phyloP scores from a whole-genome alignment of 768 basidiomycete species.

The Scleroderma bovista region DNA sequence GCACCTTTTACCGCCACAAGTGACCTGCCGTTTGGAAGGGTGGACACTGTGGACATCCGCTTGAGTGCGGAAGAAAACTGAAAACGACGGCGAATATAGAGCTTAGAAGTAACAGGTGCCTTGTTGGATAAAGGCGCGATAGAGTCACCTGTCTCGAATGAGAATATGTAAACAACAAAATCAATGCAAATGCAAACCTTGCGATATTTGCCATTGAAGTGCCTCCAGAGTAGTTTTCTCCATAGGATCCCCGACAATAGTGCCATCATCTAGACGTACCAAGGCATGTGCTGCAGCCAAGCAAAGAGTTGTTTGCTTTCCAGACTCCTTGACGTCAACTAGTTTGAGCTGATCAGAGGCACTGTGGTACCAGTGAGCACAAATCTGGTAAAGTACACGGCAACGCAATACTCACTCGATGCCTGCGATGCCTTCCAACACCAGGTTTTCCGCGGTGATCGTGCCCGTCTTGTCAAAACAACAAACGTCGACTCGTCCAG shows the following conservation, averaged over 20 bases:
- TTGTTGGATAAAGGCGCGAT: conserved; percentile 50
- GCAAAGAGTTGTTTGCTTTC: conserved; percentile 75
- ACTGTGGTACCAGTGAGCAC: conserved; percentile 32
- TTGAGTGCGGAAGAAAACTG: conserved; percentile 98
- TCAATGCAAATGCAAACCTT: conserved; percentile 38
- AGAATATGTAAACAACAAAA: background rate
- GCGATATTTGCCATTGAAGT: conserved; percentile 78
- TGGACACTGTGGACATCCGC: conserved; percentile 90
- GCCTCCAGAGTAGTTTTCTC: conserved; percentile 94
- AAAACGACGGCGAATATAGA: conserved; percentile 85
- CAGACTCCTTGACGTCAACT: conserved; percentile 71
- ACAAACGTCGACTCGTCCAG: conserved; percentile 95
- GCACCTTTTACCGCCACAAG: conserved; percentile 89
- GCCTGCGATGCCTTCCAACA: conserved; percentile 90
- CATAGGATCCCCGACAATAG: conserved; percentile 97
- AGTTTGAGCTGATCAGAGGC: conserved; percentile 56
- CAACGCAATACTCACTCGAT: conserved; percentile 60
- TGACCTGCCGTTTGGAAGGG: conserved; percentile 54
- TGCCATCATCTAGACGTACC: conserved; percentile 90
- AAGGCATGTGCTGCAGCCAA: conserved; percentile 94
- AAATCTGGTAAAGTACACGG: background rate
- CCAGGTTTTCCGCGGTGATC: conserved; percentile 92
- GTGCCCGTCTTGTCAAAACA: conserved; percentile 99
- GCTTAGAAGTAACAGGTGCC: conserved; percentile 50
- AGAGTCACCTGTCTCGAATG: conserved; percentile 45